Evolutionary conservation across 441 rosid species (phyloP).

Genomic region (Pelargonium cotyledonis): DNA sequence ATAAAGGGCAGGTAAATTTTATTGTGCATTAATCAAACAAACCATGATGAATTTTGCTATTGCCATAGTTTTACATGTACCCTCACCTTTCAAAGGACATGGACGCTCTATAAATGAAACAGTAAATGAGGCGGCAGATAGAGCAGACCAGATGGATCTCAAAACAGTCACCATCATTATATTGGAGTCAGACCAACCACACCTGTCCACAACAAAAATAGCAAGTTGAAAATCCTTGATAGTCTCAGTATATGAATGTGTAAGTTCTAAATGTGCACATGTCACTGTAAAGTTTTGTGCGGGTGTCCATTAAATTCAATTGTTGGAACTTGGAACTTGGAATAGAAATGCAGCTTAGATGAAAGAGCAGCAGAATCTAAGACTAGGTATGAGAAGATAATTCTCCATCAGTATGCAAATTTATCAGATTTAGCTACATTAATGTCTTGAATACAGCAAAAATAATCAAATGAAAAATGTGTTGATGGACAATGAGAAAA

Average conservation of each 20-base stretch:
- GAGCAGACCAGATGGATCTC: conserved; percentile 7
- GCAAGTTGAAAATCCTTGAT: conserved; percentile 5
- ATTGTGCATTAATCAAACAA: conserved; percentile 6
- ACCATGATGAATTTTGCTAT: conserved; percentile 8
- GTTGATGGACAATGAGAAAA: too few relatives aligned
- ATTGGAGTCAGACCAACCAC: conserved; percentile 75
- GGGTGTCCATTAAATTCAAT: background rate
- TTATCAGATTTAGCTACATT: background rate
- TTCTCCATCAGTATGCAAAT: background rate
- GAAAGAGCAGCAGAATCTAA: background rate
- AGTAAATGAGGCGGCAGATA: conserved; percentile 19
- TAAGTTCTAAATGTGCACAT: background rate
- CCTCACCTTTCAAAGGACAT: conserved; percentile 2
- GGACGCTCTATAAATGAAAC: conserved; percentile 16
- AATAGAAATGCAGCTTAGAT: background rate
- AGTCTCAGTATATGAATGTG: background rate
- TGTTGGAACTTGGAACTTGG: too few relatives aligned
- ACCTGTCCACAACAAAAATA: conserved; percentile 38
- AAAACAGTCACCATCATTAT: conserved; percentile 18
- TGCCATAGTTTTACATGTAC: conserved; percentile 12
- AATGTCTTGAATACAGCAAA: too few relatives aligned
- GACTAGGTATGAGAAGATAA: background rate
- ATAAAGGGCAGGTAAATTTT: conserved; percentile 12
- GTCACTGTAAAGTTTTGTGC: background rate
- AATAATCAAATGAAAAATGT: too few relatives aligned